Evolutionary conservation across 768 basidiomycete species (phyloP), one percentile per base, ranked within the genome.

Genomic region (Gyrodon lividus): DNA sequence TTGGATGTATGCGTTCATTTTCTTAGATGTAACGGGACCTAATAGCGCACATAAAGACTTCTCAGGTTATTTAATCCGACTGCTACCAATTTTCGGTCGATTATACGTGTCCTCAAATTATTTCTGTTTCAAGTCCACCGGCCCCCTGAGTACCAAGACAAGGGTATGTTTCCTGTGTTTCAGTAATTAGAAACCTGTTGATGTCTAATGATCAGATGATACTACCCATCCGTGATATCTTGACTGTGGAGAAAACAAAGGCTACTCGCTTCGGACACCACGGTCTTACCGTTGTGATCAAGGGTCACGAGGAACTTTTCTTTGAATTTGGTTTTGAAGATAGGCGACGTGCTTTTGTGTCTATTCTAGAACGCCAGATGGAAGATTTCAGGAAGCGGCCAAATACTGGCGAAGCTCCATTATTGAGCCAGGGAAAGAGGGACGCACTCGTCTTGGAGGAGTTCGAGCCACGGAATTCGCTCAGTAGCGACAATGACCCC

Each of bases 281-380:
- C 61, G 96, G 96, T 23, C 79, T 98, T 17, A 83, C 90, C 31
- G 76, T 98, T 50, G 86, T 98, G 48, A 84, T 99, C 59, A 91
- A 89, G 61, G 96, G 96, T 0, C 93, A 98, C 64, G 96, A 99
- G 70, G 96, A 99, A 66, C 76, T 98, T 9, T 99, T 99, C 75
- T 89, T 98, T 60, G 97, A 99, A 70, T 96, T 99, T 65, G 76
- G 79, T 37, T 83, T 86, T 17, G 81, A 87, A 50, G 86, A 90
- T 48, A 85, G 90, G 56, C 83, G 96, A 20, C 78, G 86, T 56
- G 83, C 85, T 1, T 94, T 95, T 62, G 80, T 89, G 17, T 67
- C 67, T 12, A 74, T 95, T 17, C 72, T 99, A 40, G 84, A 94
- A 57, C 77, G 78, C 22, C 91, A 93, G 65, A 80, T 95, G 65